A percentile compares a stretch with the other conserved stretches of the same genome.
These are phyloP conservation scores for Laguncularia racemosa DNA, from an alignment of 345 rosid genomes.

Conservation along the genomic window DNA sequence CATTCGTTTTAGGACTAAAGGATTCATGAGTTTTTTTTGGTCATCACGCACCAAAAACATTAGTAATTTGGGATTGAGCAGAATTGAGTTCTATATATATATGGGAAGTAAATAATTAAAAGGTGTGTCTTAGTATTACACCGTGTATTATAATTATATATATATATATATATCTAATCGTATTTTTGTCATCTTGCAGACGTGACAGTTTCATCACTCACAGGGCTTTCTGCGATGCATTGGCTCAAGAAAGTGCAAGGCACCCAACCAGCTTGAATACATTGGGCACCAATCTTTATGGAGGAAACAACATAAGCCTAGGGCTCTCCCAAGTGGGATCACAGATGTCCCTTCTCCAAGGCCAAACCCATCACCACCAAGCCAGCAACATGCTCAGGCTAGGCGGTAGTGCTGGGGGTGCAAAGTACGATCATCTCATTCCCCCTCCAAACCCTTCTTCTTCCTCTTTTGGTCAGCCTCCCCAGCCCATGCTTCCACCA, in stretches of 20 bases:
- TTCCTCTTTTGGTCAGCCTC: slow-evolving; percentile 12
- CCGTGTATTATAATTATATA: too few relatives aligned
- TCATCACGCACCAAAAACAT: too few relatives aligned
- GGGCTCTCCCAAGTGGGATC: slow-evolving; percentile 31
- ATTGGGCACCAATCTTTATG: slow-evolving; percentile 30
- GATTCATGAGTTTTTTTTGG: too few relatives aligned
- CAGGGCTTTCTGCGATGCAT: slow-evolving; percentile 80
- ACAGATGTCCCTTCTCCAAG: slow-evolving; percentile 29
- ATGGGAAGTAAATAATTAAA: too few relatives aligned
- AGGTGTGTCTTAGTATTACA: too few relatives aligned
- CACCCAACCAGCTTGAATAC: slow-evolving; percentile 42
- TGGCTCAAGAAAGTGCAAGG: slow-evolving; percentile 70
- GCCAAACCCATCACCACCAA: slow-evolving; percentile 15
- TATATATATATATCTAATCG: too few relatives aligned
- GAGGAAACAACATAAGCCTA: slow-evolving; percentile 26
- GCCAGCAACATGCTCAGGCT: slow-evolving; percentile 39
- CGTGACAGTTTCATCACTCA: slow-evolving; percentile 89
- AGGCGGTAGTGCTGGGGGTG: slow-evolving; percentile 29
- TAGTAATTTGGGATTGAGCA: too few relatives aligned
- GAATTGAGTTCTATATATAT: too few relatives aligned
- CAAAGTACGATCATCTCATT: slow-evolving; percentile 40
- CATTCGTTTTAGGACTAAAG: too few relatives aligned
- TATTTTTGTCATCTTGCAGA: slow-evolving; percentile 17
- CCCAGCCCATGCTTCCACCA: slow-evolving; percentile 9
- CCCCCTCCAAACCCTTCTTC: slow-evolving; percentile 29